Base-by-base conservation (phyloP, 345 rosid species). In the Psidium friedrichsthalianum region DNA sequence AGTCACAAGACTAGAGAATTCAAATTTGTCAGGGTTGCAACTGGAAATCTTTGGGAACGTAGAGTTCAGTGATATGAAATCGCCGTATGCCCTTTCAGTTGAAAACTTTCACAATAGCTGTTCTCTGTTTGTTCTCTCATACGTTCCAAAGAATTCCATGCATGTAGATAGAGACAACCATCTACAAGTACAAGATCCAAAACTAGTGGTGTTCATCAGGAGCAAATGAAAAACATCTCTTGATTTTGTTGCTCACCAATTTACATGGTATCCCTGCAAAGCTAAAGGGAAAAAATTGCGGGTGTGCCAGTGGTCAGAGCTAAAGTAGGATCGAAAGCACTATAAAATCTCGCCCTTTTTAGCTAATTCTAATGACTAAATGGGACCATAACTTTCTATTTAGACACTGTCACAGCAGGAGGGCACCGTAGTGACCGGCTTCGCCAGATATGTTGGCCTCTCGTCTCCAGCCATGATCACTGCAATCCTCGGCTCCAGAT, bases 381-480 rank as follows among this genome's bases (percentile, higher is more conserved):
- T 36, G 47, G 47, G 47, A 36, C 47, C 80, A 10, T 21, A 32
- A 69, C 14, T 69, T 69, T 69, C 22, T 36, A 36, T 36, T 69
- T 69, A 69, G 80, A 69, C 47, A 18, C 18, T 69, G 64, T 25
- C 54, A 29, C 40, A 22, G 49, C 8, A 27, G 83, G 86, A 52
- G 61, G 82, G 24, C 47, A 56, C 74, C 32, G 56, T 24, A 4
- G 51, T 27, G 22, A 78, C 82, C 8, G 85, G 87, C 84, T 47
- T 88, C 44, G 91, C 94, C 10, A 91, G 13, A 83, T 78, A 86
- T 6, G 88, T 88, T 20, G 94, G 93, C 12, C 80, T 82, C n/a
- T 83, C 54, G 82, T 92, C 90, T 58, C 94, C 94, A 2, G 94
- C 90, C 94, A 92, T 89, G 74, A 92, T 88, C 21, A 92, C 94